phyloP scores from a whole-genome alignment of 345 rosid genomes.

The Populus pruinosa region DNA sequence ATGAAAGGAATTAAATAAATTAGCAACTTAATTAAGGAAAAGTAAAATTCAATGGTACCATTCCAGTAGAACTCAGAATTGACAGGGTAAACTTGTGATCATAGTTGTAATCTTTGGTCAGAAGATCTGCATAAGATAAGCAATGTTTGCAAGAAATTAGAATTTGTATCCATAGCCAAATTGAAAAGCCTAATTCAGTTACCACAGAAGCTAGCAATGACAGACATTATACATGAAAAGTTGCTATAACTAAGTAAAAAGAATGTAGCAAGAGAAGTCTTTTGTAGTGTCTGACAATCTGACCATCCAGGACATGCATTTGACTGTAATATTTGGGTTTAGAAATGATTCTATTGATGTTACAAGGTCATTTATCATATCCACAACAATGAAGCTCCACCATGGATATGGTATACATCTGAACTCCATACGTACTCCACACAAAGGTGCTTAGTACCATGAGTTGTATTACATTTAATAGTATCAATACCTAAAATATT shows the following conservation, averaged over 20 bases:
- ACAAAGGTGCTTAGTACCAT: no score
- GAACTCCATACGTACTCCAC: no score
- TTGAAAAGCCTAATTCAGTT: background rate
- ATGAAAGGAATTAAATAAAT: background rate
- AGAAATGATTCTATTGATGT: background rate
- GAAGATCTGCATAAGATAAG: conserved; percentile 49
- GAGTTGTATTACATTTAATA: background rate
- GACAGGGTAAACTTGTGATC: conserved; percentile 73
- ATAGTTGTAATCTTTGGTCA: conserved; percentile 67
- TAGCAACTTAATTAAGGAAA: background rate
- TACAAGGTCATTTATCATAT: background rate
- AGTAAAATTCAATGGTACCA: conserved; percentile 40
- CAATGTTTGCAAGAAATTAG: conserved; percentile 6
- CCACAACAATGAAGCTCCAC: background rate
- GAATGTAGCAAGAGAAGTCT: background rate
- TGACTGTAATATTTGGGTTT: background rate
- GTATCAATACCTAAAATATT: background rate
- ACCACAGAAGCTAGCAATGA: background rate
- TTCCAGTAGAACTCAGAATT: conserved; percentile 51
- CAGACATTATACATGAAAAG: background rate
- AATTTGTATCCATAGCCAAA: background rate
- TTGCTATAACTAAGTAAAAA: background rate
- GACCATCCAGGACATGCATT: background rate
- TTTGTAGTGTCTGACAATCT: background rate
- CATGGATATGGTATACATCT: no score